Evolutionary conservation across 805 yeast genomes (phyloP).

Genomic region (Ogataea methanolica): DNA sequence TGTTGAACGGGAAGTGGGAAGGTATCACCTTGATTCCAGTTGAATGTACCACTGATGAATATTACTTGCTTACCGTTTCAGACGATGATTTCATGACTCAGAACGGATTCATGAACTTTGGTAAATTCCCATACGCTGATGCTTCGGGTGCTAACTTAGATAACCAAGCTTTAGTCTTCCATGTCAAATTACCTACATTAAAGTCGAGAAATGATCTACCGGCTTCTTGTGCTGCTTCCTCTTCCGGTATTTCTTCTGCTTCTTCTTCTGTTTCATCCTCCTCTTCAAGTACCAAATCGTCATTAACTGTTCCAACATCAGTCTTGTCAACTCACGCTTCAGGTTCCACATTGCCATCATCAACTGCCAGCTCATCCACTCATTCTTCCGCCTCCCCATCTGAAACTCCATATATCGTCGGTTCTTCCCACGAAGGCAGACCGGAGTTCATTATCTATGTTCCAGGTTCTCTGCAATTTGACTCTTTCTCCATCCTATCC

Average conservation of each 20-base stretch:
- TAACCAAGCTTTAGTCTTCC: constrained; percentile 28
- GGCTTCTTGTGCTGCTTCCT: constrained; percentile 2
- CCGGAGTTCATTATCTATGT: too few relatives aligned
- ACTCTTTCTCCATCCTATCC: too few relatives aligned
- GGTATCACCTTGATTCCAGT: constrained; percentile 28
- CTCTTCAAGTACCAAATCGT: not conserved
- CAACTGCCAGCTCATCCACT: not conserved
- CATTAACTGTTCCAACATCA: constrained; percentile 2
- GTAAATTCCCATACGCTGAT: constrained; percentile 22
- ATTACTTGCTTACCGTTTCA: constrained; percentile 21
- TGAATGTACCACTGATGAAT: constrained; percentile 28
- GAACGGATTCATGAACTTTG: constrained; percentile 25
- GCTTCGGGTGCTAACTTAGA: constrained; percentile 23
- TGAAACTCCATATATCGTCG: not conserved
- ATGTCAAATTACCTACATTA: constrained; percentile 25
- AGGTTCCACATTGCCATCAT: not conserved
- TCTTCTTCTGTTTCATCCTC: constrained; percentile 4
- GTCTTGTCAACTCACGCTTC: constrained; percentile 2
- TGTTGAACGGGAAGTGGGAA: constrained; percentile 32
- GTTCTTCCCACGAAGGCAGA: too few relatives aligned
- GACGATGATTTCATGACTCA: constrained; percentile 31
- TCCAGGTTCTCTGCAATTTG: too few relatives aligned
- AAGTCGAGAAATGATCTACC: constrained; percentile 6
- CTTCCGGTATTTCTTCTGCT: constrained; percentile 1
- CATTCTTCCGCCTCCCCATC: not conserved